Conservation (phyloP, 345 rosid genomes). For the Rhodamnia argentea region DNA sequence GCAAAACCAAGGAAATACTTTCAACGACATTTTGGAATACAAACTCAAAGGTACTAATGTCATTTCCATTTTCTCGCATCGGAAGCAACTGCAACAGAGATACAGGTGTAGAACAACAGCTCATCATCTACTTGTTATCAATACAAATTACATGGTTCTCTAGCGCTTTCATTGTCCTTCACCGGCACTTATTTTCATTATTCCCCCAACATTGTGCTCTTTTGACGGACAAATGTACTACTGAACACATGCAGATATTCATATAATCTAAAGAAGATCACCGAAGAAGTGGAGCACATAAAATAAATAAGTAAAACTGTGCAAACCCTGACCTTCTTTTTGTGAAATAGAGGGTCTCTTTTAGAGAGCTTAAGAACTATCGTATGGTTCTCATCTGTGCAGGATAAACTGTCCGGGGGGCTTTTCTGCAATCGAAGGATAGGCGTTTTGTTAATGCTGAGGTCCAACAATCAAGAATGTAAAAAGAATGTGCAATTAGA, state of each 20-base stretch:
- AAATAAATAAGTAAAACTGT: background rate
- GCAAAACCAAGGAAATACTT: background rate
- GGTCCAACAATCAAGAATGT: background rate
- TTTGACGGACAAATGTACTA: background rate
- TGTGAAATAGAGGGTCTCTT: constrained; percentile 42
- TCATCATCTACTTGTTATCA: background rate
- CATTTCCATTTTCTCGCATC: background rate
- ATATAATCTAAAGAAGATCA: background rate
- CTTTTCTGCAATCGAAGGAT: constrained; percentile 24
- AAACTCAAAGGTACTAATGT: background rate
- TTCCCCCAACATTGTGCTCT: background rate
- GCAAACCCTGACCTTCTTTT: constrained; percentile 47
- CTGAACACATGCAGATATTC: background rate
- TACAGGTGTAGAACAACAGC: background rate
- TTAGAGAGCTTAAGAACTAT: constrained; percentile 40
- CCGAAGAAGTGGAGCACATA: background rate
- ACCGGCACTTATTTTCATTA: background rate
- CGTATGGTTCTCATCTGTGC: constrained; percentile 16
- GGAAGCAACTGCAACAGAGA: background rate
- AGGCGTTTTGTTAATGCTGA: background rate
- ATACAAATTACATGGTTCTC: background rate
- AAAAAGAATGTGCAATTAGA: background rate
- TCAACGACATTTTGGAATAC: background rate
- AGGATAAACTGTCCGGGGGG: constrained; percentile 10
- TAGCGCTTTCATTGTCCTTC: background rate